These are phyloP conservation scores for Pleurotus eryngii DNA, from an alignment of 768 basidiomycete genomes.

Conservation along the genomic window DNA sequence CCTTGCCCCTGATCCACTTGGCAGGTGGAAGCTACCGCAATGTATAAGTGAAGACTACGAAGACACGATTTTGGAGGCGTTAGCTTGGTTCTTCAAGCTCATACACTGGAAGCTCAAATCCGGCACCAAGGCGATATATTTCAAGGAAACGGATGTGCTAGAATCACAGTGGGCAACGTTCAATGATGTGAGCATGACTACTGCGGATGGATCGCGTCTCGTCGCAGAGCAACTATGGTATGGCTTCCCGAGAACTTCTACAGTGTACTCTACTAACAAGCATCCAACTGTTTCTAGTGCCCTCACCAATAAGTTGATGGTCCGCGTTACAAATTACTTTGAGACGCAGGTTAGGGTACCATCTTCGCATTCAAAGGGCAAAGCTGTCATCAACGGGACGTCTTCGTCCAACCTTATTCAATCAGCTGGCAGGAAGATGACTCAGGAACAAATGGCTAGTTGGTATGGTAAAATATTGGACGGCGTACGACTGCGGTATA, in stretches of 20 bases:
- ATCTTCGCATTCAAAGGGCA: constrained; percentile 27
- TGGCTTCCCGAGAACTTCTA: constrained; percentile 18
- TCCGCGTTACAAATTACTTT: constrained; percentile 91
- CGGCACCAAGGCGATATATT: constrained; percentile 86
- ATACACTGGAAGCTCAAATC: constrained; percentile 96
- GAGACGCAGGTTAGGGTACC: constrained; percentile 89
- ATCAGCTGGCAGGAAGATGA: constrained; percentile 55
- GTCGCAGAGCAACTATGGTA: constrained; percentile 97
- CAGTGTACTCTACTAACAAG: neutral
- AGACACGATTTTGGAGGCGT: constrained; percentile 78
- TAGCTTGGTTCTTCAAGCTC: constrained; percentile 88
- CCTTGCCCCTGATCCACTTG: constrained; percentile 78
- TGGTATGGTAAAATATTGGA: constrained; percentile 96
- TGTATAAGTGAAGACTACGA: constrained; percentile 93
- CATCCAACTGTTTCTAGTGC: constrained; percentile 48
- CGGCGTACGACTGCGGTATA: constrained; percentile 84
- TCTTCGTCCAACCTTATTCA: constrained; percentile 29
- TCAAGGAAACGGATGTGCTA: constrained; percentile 97
- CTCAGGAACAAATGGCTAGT: constrained; percentile 73
- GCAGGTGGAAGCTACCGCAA: constrained; percentile 84
- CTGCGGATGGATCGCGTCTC: constrained; percentile 80
- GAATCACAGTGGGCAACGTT: constrained; percentile 96
- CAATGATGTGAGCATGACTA: constrained; percentile 86
- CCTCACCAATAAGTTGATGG: constrained; percentile 88
- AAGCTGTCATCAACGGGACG: constrained; percentile 15